Base-by-base conservation (phyloP, 108 stramenopile genomes). In the Discostella pseudostelligera region DNA sequence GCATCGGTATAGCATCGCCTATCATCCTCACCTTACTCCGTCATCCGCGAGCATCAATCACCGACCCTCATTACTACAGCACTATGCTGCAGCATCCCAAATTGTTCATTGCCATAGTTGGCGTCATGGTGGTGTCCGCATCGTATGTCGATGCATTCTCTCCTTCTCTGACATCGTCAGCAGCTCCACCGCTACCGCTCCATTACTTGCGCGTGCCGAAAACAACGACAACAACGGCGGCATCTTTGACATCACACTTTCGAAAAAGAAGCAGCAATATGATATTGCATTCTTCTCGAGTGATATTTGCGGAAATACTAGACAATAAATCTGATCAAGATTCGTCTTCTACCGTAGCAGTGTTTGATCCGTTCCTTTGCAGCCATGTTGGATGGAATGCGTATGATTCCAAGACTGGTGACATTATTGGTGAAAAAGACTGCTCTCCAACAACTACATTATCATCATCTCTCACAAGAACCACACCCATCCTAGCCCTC, bases 301-400 rank as follows among this genome's bases (percentile, higher is more conserved):
- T 36, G 12, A 40, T 60, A 37, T 40, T 25, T 22, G 39, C 43
- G 3, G 44, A 10, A 58, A 32, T 39, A 24, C 32, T 13, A 20
- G 39, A 43, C 39, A 4, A 45, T n/a, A 3, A 40, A n/a, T n/a
- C n/a, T n/a, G n/a, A 11, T 28, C 32, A 16, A 32, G 26, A 8
- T 14, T 32, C 55, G 26, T 16, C 16, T 3, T 32, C 55, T 6
- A 9, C 25, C 0, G 37, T 46, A 32, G 39, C 56, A 20, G 20
- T 25, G 55, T 67, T 67, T 32, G 55, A 67, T 49, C 67, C 67
- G 2, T 24, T 67, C 16, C 43, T 16, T 9, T 67, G 56, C 67
- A 46, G 67, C 4, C 32, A 32, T 37, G 25, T 45, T 43, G 21
- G 9, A 5, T 67, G 67, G 67, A 55, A 67, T 42, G 12, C 40